These are phyloP conservation scores for Xylaria sp. DNA, from an alignment of 2,329 filamentous ascomycete genomes.

Conservation along the genomic window DNA sequence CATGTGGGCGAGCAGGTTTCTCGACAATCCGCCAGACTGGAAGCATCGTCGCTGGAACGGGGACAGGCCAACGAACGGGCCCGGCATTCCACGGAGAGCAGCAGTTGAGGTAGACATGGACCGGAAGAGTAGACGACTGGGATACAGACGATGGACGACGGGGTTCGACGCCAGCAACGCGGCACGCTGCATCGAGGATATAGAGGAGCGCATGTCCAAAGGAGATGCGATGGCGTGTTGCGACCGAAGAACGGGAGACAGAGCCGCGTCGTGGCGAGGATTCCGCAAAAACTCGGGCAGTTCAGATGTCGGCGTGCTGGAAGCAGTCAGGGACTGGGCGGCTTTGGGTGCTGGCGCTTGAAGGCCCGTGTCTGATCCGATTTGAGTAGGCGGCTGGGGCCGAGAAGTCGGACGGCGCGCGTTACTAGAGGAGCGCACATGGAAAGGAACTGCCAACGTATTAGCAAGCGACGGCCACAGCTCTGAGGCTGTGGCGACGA, in stretches of 20 bases:
- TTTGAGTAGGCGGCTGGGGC: conserved; percentile 3
- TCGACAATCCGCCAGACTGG: conserved; percentile 63
- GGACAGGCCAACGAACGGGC: conserved; percentile 32
- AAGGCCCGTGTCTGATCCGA: conserved; percentile 6
- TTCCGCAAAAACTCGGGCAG: conserved; percentile 53
- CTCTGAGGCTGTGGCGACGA: conserved; percentile 58
- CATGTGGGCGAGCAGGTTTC: conserved; percentile 80
- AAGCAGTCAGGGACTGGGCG: conserved; percentile 32
- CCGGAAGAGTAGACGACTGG: conserved; percentile 39
- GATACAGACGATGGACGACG: conserved; percentile 43
- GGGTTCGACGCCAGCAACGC: conserved; percentile 49
- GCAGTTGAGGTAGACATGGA: conserved; percentile 46
- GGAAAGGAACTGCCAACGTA: conserved; percentile 54
- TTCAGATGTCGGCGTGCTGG: conserved; percentile 38
- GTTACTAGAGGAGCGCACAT: conserved; percentile 39
- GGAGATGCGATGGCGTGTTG: conserved; percentile 42
- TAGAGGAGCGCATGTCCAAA: conserved; percentile 50
- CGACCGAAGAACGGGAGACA: conserved; percentile 31
- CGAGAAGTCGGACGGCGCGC: conserved; percentile 13
- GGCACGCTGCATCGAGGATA: conserved; percentile 48
- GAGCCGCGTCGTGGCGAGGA: conserved; percentile 39
- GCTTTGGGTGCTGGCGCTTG: conserved; percentile 21
- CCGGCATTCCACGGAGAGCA: conserved; percentile 37
- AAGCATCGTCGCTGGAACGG: conserved; percentile 52
- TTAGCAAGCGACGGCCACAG: conserved; percentile 60